Base-by-base conservation (phyloP, 2,329 filamentous ascomycete species). In the Lizonia empirigonia region DNA sequence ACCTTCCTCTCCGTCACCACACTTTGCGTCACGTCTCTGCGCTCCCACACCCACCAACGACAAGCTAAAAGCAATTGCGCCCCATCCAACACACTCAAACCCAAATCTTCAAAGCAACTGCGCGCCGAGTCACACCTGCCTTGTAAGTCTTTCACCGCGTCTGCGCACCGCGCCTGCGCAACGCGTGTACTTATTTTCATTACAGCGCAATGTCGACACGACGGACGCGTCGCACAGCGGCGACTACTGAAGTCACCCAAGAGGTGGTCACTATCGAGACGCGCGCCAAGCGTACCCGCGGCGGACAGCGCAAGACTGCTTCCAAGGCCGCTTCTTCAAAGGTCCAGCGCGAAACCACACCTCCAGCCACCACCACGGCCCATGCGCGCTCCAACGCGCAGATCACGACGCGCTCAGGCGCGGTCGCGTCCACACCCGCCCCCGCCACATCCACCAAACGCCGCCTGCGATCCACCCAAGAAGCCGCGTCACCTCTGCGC, bases 1-100 rank as follows among this genome's bases (percentile, higher is more conserved):
- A 52, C 57, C 59, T 62, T 58, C 60, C 37, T 54, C 52, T 44
- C 55, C 52, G 58, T 53, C 59, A 58, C 51, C 50, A 44, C 50
- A 50, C 38, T 50, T 51, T 59, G 36, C 44, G 13, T 15, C 20
- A 37, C 40, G 15, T 20, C 22, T 33, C 13, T 33, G 40, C 56
- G 41, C 53, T 44, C 39, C 26, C 52, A 41, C 40, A 27, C 19
- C 44, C 45, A 45, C 32, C 38, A 45, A 37, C 37, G 39, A 41
- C 13, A 26, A 40, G 32, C 38, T 26, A 19, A 44, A 35, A 26
- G 42, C 52, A 50, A 42, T 35, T 35, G 55, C 51, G 34, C 29
- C 41, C 29, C 39, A n/a, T 41, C 36, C 42, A 29, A 38, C 32
- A 20, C 30, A 13, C 22, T n/a, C n/a, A 39, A 26, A 4, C 12